Evolutionary conservation across 768 basidiomycete genomes (phyloP).

Genomic region (Russula griseocarnosa): DNA sequence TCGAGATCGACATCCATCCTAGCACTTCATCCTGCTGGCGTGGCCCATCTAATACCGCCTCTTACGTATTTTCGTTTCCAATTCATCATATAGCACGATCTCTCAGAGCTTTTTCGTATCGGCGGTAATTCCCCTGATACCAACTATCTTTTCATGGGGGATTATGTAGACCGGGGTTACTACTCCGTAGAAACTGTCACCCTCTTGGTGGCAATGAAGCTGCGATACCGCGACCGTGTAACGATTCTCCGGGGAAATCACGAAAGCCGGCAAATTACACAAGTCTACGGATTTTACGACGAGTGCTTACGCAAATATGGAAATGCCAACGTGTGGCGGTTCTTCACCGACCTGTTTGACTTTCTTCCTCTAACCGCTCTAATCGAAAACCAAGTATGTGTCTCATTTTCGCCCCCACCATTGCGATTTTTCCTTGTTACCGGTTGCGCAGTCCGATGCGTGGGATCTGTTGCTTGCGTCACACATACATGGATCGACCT

Average conservation of each 20-base stretch:
- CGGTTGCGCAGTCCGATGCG: slow-evolving; percentile 9
- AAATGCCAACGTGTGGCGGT: slow-evolving; percentile 99
- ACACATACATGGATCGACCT: background rate
- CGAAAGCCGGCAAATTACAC: slow-evolving; percentile 98
- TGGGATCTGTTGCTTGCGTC: slow-evolving; percentile 12
- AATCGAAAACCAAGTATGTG: slow-evolving; percentile 96
- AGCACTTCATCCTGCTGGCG: slow-evolving; percentile 11
- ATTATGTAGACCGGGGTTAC: slow-evolving; percentile 99
- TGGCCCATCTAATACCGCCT: slow-evolving; percentile 22
- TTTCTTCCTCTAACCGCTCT: slow-evolving; percentile 95
- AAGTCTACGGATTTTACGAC: slow-evolving; percentile 99
- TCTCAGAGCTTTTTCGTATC: slow-evolving; percentile 97
- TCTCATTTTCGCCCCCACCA: slow-evolving; percentile 8
- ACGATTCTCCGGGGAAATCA: slow-evolving; percentile 98
- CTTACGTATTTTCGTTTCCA: slow-evolving; percentile 20
- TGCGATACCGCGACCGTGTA: slow-evolving; percentile 96
- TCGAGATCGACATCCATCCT: slow-evolving; percentile 26
- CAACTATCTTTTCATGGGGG: slow-evolving; percentile 99
- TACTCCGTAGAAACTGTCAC: slow-evolving; percentile 99
- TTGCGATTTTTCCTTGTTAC: background rate
- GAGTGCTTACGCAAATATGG: slow-evolving; percentile 99
- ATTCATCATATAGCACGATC: slow-evolving; percentile 74
- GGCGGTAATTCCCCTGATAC: slow-evolving; percentile 99
- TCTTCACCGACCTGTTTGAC: slow-evolving; percentile 98
- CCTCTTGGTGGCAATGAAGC: slow-evolving; percentile 91